Evolutionary conservation across 2,329 filamentous ascomycete genomes (phyloP).

Genomic region (Leptodontidium sp.): DNA sequence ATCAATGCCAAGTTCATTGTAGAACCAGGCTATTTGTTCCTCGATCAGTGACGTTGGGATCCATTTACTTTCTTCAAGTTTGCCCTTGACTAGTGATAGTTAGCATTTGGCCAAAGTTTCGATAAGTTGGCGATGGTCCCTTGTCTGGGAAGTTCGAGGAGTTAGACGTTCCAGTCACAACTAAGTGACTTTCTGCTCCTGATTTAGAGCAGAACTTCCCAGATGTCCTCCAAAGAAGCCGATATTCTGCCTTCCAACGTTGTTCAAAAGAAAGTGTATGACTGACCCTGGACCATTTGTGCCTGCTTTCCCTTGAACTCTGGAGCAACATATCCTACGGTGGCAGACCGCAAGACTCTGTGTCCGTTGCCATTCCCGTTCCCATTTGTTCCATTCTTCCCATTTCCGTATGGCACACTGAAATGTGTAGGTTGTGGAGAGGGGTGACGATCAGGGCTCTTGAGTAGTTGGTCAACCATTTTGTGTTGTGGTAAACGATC

Average conservation of each 20-base stretch:
- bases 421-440: constrained; percentile 91
- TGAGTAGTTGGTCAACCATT: constrained; percentile 41
- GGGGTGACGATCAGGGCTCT: constrained; percentile 54
- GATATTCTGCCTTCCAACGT: background rate
- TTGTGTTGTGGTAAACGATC: constrained; percentile 34
- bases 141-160: too few relatives aligned
- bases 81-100: constrained; percentile 62
- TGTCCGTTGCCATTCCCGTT: constrained; percentile 64
- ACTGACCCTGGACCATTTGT: constrained; percentile 59
- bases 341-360: constrained; percentile 83
- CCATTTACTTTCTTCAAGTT: constrained; percentile 78
- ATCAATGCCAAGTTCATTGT: constrained; percentile 95
- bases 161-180: background rate
- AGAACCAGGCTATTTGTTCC: constrained; percentile 93
- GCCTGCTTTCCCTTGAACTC: constrained; percentile 92
- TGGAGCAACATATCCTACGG: constrained; percentile 92
- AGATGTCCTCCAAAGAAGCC: too few relatives aligned
- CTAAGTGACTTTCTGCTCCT: background rate
- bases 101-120: constrained; percentile 20
- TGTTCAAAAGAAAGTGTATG: background rate
- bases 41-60: constrained; percentile 86
- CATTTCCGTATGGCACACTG: constrained; percentile 68
- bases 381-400: constrained; percentile 15
- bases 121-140: too few relatives aligned
- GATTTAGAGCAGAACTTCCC: too few relatives aligned